Conservation (phyloP, 371 early-diverging fungal genomes). For the Mortierella sp. region DNA sequence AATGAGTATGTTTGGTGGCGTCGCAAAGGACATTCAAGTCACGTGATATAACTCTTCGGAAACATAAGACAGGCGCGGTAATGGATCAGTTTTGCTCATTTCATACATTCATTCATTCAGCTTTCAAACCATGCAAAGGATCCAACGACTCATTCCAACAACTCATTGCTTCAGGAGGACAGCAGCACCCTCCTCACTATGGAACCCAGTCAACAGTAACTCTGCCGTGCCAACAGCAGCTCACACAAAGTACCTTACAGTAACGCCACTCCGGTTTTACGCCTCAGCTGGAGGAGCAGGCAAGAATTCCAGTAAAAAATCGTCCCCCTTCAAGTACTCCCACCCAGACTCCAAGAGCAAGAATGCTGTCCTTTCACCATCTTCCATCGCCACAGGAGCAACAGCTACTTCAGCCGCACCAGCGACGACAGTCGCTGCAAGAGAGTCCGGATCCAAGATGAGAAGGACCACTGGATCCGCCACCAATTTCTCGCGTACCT, state of each 20-base stretch:
- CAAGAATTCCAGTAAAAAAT: conserved; percentile 16
- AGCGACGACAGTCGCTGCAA: conserved; percentile 9
- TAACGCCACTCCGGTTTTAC: conserved; percentile 17
- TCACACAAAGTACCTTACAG: neutral
- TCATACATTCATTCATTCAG: conserved; percentile 8
- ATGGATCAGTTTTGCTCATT: conserved; percentile 1
- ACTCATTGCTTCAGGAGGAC: conserved; percentile 10
- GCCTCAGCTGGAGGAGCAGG: conserved; percentile 9
- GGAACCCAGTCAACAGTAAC: neutral
- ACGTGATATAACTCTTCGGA: neutral
- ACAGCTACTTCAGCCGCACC: conserved; percentile 2
- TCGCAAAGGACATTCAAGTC: neutral
- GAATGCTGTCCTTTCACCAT: conserved; percentile 33
- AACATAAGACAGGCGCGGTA: neutral
- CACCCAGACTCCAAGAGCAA: conserved; percentile 42
- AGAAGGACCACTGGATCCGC: conserved; percentile 13
- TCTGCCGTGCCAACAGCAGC: neutral
- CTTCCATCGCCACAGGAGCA: conserved; percentile 22
- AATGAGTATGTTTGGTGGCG: no score
- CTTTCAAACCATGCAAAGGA: conserved; percentile 24
- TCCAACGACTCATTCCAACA: conserved; percentile 23
- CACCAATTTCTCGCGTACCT: conserved; percentile 35
- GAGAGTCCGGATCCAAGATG: conserved; percentile 16
- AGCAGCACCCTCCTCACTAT: neutral
- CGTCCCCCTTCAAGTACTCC: conserved; percentile 48